Evolutionary conservation across 441 rosid genomes (phyloP).

Genomic region (Croton setiger): DNA sequence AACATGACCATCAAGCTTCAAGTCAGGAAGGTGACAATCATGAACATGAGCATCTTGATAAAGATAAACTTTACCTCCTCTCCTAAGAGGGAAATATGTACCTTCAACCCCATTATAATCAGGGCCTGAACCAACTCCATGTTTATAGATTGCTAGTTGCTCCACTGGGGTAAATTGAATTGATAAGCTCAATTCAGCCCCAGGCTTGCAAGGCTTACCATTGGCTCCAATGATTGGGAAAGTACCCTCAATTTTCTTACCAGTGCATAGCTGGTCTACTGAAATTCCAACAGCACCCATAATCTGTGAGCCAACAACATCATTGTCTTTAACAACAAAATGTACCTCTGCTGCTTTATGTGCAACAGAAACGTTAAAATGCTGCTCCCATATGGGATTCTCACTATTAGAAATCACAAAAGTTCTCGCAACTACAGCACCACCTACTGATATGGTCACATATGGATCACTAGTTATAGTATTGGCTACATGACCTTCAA

Average conservation of each 20-base stretch:
- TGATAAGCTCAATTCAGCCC: conserved; percentile 58
- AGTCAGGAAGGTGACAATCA: conserved; percentile 63
- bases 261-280: conserved; percentile 52
- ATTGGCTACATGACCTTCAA: conserved; percentile 40
- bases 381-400: conserved; percentile 91
- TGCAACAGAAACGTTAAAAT: conserved; percentile 83
- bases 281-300: conserved; percentile 82
- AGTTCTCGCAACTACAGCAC: conserved; percentile 79
- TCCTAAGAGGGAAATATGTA: conserved; percentile 88
- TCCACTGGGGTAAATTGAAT: conserved; percentile 75
- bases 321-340: conserved; percentile 82
- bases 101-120: conserved; percentile 76
- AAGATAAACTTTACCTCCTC: conserved; percentile 73
- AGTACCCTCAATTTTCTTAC: conserved; percentile 57
- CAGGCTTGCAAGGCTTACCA: conserved; percentile 80
- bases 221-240: conserved; percentile 49
- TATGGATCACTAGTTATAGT: conserved; percentile 86
- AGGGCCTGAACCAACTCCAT: conserved; percentile 82
- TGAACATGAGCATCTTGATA: conserved; percentile 97
- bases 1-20: conserved; percentile 57
- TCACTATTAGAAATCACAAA: conserved; percentile 73
- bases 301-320: conserved; percentile 81
- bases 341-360: conserved; percentile 74
- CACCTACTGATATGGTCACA: conserved; percentile 55
- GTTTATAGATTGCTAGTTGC: conserved; percentile 49